Percentiles rank a stretch among this genome's conserved stretches.
These are phyloP conservation scores for Arabidopsis hybrid DNA, from an alignment of 441 rosid genomes.

Conservation along the genomic window DNA sequence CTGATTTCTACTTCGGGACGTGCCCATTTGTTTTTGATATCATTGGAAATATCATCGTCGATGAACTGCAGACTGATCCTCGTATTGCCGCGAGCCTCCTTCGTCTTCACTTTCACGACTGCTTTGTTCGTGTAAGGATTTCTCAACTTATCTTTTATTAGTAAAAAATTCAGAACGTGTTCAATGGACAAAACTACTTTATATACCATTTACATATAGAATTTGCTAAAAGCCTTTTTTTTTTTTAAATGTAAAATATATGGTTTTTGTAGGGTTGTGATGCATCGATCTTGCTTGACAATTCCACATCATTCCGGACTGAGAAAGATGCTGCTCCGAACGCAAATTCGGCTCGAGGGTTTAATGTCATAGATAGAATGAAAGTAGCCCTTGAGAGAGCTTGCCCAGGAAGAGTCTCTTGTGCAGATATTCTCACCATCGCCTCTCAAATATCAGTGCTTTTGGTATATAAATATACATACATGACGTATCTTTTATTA, in stretches of 20 bases:
- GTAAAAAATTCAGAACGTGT: neutral
- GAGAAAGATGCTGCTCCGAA: slow-evolving; percentile 60
- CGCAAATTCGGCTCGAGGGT: slow-evolving; percentile 55
- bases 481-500: neutral
- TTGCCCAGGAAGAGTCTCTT: slow-evolving; percentile 58
- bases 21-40: slow-evolving; percentile 54
- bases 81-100: slow-evolving; percentile 67
- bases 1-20: slow-evolving; percentile 52
- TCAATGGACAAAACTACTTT: too few species aligned
- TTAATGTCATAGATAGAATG: slow-evolving; percentile 54
- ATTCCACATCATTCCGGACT: slow-evolving; percentile 50
- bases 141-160: neutral
- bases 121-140: slow-evolving; percentile 64
- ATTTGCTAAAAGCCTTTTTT: neutral
- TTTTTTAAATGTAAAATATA: neutral
- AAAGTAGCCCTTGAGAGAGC: slow-evolving; percentile 52
- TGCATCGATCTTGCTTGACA: slow-evolving; percentile 60
- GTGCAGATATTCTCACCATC: slow-evolving; percentile 62
- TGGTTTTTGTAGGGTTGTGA: slow-evolving; percentile 64
- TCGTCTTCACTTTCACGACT: slow-evolving; percentile 80
- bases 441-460: slow-evolving; percentile 56
- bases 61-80: slow-evolving; percentile 48
- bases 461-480: slow-evolving; percentile 41
- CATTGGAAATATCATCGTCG: slow-evolving; percentile 42
- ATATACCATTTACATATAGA: neutral